A percentile compares a stretch with the other conserved stretches of the same genome.
Conservation (phyloP, 805 yeast species). For the Myxozyma neotropica region DNA sequence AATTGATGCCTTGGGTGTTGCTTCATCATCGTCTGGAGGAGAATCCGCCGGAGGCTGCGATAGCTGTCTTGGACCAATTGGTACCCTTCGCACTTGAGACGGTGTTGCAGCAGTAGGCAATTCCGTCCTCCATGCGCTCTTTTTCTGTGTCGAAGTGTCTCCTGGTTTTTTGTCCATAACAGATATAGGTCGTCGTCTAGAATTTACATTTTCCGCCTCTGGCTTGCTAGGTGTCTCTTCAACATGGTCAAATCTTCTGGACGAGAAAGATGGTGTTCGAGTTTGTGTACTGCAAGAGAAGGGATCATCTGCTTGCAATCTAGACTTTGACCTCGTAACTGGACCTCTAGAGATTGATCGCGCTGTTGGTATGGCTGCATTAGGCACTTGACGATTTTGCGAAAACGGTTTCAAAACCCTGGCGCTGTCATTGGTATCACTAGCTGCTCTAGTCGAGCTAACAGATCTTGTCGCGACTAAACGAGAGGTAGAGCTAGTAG, state of each 20-base stretch:
- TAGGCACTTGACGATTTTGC: slow-evolving; percentile 7
- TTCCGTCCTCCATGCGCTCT: background rate
- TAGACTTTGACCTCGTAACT: slow-evolving; percentile 12
- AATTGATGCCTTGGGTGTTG: slow-evolving; percentile 5
- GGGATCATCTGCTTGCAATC: background rate
- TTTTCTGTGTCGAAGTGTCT: background rate
- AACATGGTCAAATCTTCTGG: background rate
- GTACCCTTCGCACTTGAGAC: background rate
- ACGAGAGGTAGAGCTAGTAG: background rate
- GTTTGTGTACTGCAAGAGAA: background rate
- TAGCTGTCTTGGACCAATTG: background rate
- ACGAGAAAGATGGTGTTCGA: background rate
- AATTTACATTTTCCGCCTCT: too few species aligned
- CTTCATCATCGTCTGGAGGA: background rate
- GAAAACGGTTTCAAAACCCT: slow-evolving; percentile 6
- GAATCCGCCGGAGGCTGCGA: background rate
- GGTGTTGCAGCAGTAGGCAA: background rate
- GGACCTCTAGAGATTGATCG: background rate
- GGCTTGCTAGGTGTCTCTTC: background rate
- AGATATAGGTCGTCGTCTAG: background rate
- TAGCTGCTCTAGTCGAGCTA: background rate
- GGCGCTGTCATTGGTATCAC: background rate
- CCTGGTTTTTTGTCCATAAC: background rate
- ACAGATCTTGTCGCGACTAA: background rate
- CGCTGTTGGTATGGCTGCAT: background rate